A percentile compares a stretch with the other conserved stretches of the same genome.
Evolutionary conservation across 2,329 filamentous ascomycete genomes (phyloP).

Genomic region (Thielaviopsis ethacetica): DNA sequence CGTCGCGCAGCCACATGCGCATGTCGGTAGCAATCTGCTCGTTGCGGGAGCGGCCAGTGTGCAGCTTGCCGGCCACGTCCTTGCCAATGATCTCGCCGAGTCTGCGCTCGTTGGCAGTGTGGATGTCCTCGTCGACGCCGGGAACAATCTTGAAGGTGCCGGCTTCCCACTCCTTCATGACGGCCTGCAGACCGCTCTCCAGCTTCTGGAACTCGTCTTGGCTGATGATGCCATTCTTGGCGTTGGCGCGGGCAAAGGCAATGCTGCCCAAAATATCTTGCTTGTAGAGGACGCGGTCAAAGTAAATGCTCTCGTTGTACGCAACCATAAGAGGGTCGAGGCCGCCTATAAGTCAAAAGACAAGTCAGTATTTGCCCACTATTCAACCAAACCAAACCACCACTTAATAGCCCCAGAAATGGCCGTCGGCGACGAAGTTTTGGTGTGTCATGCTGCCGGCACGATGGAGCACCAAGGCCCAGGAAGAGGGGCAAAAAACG

Average conservation of each 20-base stretch:
- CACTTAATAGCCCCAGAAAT: not conserved
- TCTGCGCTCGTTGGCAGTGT: constrained; percentile 56
- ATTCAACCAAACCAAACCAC: too few species aligned
- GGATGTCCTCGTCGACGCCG: constrained; percentile 43
- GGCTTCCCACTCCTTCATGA: constrained; percentile 36
- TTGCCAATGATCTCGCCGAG: constrained; percentile 76
- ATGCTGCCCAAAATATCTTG: constrained; percentile 70
- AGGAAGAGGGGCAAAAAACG: not conserved
- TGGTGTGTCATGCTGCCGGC: not conserved
- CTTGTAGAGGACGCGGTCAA: constrained; percentile 61
- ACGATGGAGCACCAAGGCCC: not conserved
- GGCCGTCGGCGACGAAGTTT: constrained; percentile 10
- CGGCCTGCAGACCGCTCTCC: constrained; percentile 48
- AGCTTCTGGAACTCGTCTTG: constrained; percentile 57
- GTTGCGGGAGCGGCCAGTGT: constrained; percentile 75
- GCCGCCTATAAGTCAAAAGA: constrained; percentile 36
- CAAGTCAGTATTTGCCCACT: not conserved
- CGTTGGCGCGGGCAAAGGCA: constrained; percentile 68
- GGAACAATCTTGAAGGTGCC: constrained; percentile 34
- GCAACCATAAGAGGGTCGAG: constrained; percentile 74
- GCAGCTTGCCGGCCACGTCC: constrained; percentile 71
- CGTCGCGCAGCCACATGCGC: constrained; percentile 72
- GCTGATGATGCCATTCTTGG: constrained; percentile 57
- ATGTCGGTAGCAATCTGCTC: constrained; percentile 85
- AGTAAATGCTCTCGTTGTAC: constrained; percentile 70